Evolutionary conservation across 768 basidiomycete species (phyloP), one percentile per base, ranked within the genome.

Genomic region (Boletus eberwhitei): DNA sequence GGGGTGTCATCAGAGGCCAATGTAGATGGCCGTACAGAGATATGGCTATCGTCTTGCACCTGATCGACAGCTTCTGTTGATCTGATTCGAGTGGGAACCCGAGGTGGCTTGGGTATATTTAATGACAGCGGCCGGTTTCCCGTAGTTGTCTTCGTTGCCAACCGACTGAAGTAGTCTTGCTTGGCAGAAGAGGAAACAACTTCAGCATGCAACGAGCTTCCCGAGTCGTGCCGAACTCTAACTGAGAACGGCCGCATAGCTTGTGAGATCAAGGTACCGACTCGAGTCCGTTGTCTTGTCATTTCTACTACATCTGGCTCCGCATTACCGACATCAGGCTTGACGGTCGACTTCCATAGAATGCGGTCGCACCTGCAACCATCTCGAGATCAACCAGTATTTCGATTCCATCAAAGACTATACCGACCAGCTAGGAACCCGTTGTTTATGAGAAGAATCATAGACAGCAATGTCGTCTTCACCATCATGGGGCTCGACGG

Each of bases 361-460:
- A 93, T 88, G 19, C 90, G 83, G 66, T 93, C 90, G 63, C 90
- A 93, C 88, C 88, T 89, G 49, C 8, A 54, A 37, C 5, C n/a
- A 22, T 34, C 36, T 41, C 34, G 35, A 13, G 38, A 45, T 66
- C 26, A 55, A 53, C 31, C 42, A 54, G 26, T 40, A 31, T 36
- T 7, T 26, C 12, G 2, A 38, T 43, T 26, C 31, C 32, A 48
- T 34, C 12, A 42, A 41, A 32, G 38, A 46, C n/a, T 12, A 34
- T 6, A 73, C 83, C 45, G 60, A 88, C 90, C 90, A 92, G 68
- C 89, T 90, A 6, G 90, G 90, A 24, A 92, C 90, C 19, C 90
- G 84, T 62, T 83, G 81, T 69, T 93, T 92, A 62, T 81, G 75
- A 11, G 90, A 92, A 26, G 87, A 84, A 69, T 93, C 90, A 63